Percentiles rank a stretch among this genome's conserved stretches.
These are phyloP conservation scores for Mycena vulgaris DNA, from an alignment of 768 basidiomycete species.

Conservation along the genomic window DNA sequence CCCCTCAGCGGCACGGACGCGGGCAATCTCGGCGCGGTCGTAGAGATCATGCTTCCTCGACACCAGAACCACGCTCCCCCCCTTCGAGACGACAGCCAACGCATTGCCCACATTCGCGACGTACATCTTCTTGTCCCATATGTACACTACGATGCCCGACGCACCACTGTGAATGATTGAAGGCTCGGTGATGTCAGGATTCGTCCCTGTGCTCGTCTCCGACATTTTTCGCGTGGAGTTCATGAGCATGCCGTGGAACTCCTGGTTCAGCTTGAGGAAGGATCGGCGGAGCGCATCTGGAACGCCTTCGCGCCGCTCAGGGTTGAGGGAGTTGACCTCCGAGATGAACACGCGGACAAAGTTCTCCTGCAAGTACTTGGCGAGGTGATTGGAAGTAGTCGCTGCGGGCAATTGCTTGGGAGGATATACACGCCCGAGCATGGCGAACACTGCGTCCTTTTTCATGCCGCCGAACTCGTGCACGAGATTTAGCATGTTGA, in stretches of 20 bases:
- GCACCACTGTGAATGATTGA: slow-evolving; percentile 80
- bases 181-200: slow-evolving; percentile 55
- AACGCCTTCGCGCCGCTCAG: slow-evolving; percentile 67
- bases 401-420: slow-evolving; percentile 58
- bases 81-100: slow-evolving; percentile 87
- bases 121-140: slow-evolving; percentile 83
- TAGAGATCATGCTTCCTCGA: slow-evolving; percentile 92
- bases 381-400: slow-evolving; percentile 74
- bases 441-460: slow-evolving; percentile 93
- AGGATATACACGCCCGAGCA: slow-evolving; percentile 89
- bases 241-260: slow-evolving; percentile 78
- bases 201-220: slow-evolving; percentile 64
- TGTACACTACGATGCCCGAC: slow-evolving; percentile 89
- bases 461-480: slow-evolving; percentile 84
- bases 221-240: slow-evolving; percentile 79
- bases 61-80: slow-evolving; percentile 80
- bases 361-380: slow-evolving; percentile 88
- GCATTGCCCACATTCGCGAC: slow-evolving; percentile 93
- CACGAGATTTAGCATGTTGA: slow-evolving; percentile 94
- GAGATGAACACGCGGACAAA: slow-evolving; percentile 75
- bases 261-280: slow-evolving; percentile 90
- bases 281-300: slow-evolving; percentile 87
- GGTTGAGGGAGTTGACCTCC: slow-evolving; percentile 68
- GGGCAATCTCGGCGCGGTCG: slow-evolving; percentile 83
- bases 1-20: slow-evolving; percentile 92